Conservation (phyloP, 2,329 filamentous ascomycete genomes). For the Rutstroemia sp. region DNA sequence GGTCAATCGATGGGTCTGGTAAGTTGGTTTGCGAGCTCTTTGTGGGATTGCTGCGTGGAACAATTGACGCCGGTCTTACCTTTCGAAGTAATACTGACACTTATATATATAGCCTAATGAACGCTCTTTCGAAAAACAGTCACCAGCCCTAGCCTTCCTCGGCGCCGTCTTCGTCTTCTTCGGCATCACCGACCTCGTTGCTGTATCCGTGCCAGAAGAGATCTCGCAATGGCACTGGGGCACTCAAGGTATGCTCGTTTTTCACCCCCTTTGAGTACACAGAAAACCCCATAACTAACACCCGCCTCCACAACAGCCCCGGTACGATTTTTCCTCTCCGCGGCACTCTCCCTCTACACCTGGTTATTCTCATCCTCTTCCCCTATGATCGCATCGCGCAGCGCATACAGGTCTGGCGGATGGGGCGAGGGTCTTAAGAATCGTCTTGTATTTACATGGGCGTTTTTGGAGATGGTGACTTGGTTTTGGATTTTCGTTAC, state of each 20-base stretch:
- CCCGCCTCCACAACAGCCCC: constrained; percentile 37
- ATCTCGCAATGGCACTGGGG: constrained; percentile 56
- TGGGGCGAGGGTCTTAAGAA: constrained; percentile 69
- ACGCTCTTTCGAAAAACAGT: constrained; percentile 59
- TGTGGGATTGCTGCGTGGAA: too few relatives aligned
- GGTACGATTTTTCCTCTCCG: constrained; percentile 57
- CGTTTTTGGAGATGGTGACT: constrained; percentile 72
- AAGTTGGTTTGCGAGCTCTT: constrained; percentile 24
- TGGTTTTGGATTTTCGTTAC: constrained; percentile 85
- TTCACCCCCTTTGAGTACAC: constrained; percentile 39
- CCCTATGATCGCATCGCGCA: constrained; percentile 38
- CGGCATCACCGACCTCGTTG: constrained; percentile 57
- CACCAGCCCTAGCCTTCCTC: constrained; percentile 67
- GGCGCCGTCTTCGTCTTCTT: constrained; percentile 57
- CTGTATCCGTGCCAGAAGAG: constrained; percentile 62
- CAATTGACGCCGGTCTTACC: too few relatives aligned
- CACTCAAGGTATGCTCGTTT: constrained; percentile 53
- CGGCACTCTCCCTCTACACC: constrained; percentile 54
- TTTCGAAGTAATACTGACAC: constrained; percentile 7
- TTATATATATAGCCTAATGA: constrained; percentile 48
- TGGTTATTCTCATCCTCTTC: constrained; percentile 52
- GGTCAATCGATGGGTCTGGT: constrained; percentile 81
- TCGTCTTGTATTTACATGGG: constrained; percentile 75
- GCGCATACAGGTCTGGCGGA: constrained; percentile 36
- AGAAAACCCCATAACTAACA: neutral